Evolutionary conservation across 148 eudicot species (phyloP), one percentile per base, ranked within the genome.

Genomic region (Vaccinium macrocarpon): DNA sequence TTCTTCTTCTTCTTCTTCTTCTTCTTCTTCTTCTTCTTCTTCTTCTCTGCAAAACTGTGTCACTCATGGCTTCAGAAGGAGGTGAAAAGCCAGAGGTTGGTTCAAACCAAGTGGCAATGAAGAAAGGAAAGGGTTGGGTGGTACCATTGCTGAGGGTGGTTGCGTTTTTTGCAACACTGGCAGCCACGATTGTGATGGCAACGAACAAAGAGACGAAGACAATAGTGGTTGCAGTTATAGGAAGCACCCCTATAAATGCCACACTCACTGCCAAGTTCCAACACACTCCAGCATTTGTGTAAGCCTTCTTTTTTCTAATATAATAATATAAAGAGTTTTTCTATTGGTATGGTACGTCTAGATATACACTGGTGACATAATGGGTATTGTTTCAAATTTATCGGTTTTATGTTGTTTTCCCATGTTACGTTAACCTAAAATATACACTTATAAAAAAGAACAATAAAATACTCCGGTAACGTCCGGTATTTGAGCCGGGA

Each of bases 261-360:
- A 90, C 94, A 66, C 88, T 94, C 84, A 87, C 94, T 0, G 99
- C 99, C 74, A 92, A 90, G 90, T 96, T 94, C 81, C 93, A 91
- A 19, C 88, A 96, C 81, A 94, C 90, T 35, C 98, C 98, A 0
- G 94, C 98, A 42, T 91, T 92, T 82, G 88, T 94, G 99, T 96
- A 90, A 88, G 93, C 83, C 49, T 50, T 18, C n/a, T 25, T 59
- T 42, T n/a, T 35, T 3, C 6, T 1, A 35, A 35, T 5, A 42
- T 42, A 42, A 42, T 42, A 42, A 42, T 32, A 32, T 32, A 32
- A 32, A 1, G 6, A 6, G 46, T 42, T 42, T 42, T 42, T 42
- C 2, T 42, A 42, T 0, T 38, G 42, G 42, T 2, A 38, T 5
- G 42, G 42, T 38, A 1, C 42, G 38, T 35, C n/a, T n/a, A n/a